A percentile compares a stretch with the other conserved stretches of the same genome.
Conservation (phyloP, 2,329 filamentous ascomycete species). For the Ascochyta fabae region DNA sequence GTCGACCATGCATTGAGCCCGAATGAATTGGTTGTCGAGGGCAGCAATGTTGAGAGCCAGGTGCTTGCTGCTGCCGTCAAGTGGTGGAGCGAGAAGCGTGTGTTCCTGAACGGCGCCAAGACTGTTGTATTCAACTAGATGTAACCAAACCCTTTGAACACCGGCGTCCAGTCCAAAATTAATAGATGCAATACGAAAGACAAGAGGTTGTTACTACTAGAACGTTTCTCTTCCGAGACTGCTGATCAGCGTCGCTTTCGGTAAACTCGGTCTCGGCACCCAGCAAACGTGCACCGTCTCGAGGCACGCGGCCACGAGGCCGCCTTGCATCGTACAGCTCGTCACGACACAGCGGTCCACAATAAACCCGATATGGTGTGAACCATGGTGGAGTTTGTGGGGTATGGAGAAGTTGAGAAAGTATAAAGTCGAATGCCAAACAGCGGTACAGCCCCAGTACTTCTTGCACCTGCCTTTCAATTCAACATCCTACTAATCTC, state of each 20-base stretch:
- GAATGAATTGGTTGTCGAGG: constrained; percentile 78
- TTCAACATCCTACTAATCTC: background rate
- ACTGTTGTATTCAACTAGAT: constrained; percentile 74
- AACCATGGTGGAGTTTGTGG: constrained; percentile 7
- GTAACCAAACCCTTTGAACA: background rate
- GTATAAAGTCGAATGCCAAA: constrained; percentile 5
- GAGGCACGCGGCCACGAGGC: constrained; percentile 22
- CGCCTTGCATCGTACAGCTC: constrained; percentile 20
- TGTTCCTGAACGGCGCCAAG: constrained; percentile 80
- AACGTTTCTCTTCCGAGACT: background rate
- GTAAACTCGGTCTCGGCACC: constrained; percentile 9
- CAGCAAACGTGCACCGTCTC: constrained; percentile 16
- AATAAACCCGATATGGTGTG: constrained; percentile 1
- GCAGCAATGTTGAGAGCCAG: constrained; percentile 83
- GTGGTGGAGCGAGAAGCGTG: constrained; percentile 79
- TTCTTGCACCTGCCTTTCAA: background rate
- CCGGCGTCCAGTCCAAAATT: background rate
- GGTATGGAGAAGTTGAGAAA: background rate
- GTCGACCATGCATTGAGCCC: constrained; percentile 79
- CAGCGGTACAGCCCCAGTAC: background rate
- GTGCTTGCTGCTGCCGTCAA: constrained; percentile 82
- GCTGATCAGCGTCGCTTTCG: constrained; percentile 3
- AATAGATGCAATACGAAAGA: constrained; percentile 2
- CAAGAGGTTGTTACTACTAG: background rate
- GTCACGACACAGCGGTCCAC: constrained; percentile 23